Evolutionary conservation across 306 rosid species (phyloP), one percentile per base, ranked within the genome.

Genomic region (Potentilla sterilis): DNA sequence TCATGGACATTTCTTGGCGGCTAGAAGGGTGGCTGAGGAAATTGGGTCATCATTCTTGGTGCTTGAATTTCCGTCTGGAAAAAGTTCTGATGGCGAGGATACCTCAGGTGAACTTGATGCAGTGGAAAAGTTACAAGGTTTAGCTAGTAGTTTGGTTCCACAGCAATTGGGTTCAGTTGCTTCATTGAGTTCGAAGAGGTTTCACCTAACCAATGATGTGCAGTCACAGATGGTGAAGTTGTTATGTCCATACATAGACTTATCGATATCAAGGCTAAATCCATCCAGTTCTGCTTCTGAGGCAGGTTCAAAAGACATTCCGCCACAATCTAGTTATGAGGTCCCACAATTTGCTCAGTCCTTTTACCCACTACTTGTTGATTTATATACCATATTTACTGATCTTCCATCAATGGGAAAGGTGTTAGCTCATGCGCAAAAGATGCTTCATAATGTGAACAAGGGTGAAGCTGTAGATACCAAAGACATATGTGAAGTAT

Each of bases 301-400:
- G 75, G 47, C 1, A 34, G 83, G 75, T 70, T 73, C 82, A 0
- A 67, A 58, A 74, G 89, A 84, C 54, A 84, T 86, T 68, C 86
- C 28, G 78, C 87, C 85, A 0, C 55, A 16, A 7, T 32, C 71
- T 58, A 41, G 52, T 82, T 90, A 86, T 37, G 88, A 90, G 46
- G 79, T 81, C 55, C 94, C 96, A 11, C 84, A 83, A 7, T 92
- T 84, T 85, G 97, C 94, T 8, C 85, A 80, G 72, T 75, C 90
- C 5, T 62, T 92, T 70, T 90, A 92, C 81, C 92, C 97, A 0
- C 83, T 90, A 63, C 93, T 92, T 28, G 84, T 81, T 81, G 97
- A 92, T 73, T 84, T 92, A 59, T 86, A 86, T 68, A 48, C 54
- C 54, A 85, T 92, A 55, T 90, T 92, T 72, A 24, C 21, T 13